Evolutionary conservation across 2,329 filamentous ascomycete genomes (phyloP).

Genomic region (Phyllosticta capitalensis): DNA sequence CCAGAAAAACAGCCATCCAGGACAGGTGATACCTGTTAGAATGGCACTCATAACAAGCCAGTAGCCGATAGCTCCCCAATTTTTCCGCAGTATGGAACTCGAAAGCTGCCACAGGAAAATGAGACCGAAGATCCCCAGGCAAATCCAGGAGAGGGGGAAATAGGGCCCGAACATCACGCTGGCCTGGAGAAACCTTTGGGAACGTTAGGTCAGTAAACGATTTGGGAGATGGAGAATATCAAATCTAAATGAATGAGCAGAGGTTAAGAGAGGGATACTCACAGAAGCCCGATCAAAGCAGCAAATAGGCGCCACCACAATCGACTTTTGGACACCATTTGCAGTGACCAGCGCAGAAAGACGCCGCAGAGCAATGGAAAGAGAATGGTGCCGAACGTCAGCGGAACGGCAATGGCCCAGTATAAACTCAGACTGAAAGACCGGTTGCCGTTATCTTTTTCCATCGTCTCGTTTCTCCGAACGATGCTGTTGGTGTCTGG

Average conservation of each 20-base stretch:
- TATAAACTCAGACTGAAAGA: neutral
- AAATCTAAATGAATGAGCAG: too few relatives aligned
- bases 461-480: too few relatives aligned
- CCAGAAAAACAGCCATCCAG: too few relatives aligned
- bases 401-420: neutral
- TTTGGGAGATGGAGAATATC: too few relatives aligned
- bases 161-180: neutral
- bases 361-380: neutral
- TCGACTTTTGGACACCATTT: neutral
- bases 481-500: neutral
- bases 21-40: neutral
- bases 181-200: neutral
- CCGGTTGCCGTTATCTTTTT: neutral
- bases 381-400: neutral
- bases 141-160: neutral
- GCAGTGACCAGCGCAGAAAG: neutral
- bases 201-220: too few relatives aligned
- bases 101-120: neutral
- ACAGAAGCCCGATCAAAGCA: neutral
- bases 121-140: neutral
- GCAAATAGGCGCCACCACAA: neutral
- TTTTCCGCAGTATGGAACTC: neutral
- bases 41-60: neutral
- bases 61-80: neutral
- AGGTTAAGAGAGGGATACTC: neutral